Percentiles rank a stretch among this genome's conserved stretches.
Conservation (phyloP, 176 grass and related monocot species). For the Tillandsia leiboldiana region DNA sequence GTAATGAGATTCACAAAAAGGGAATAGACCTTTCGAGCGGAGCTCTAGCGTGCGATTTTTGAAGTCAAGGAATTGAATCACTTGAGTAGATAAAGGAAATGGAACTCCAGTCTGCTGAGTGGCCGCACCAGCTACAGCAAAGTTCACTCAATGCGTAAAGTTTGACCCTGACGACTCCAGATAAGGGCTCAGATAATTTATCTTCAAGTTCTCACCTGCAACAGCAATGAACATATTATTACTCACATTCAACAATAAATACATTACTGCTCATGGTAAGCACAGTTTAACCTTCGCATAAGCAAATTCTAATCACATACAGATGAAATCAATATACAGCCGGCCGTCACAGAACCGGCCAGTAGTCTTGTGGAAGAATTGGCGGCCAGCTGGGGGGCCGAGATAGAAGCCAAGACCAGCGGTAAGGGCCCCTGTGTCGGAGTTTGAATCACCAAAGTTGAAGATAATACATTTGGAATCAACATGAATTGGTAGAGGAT, state of each 20-base stretch:
- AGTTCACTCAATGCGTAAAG: slow-evolving; percentile 30
- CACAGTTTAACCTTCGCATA: background rate
- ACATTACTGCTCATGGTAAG: no score
- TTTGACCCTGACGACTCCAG: slow-evolving; percentile 27
- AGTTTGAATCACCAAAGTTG: slow-evolving; percentile 14
- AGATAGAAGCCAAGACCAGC: slow-evolving; percentile 23
- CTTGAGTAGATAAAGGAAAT: slow-evolving; percentile 36
- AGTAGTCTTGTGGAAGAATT: slow-evolving; percentile 25
- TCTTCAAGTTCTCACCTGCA: slow-evolving; percentile 23
- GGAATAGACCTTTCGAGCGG: background rate
- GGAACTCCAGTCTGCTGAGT: background rate
- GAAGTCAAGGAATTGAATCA: slow-evolving; percentile 49
- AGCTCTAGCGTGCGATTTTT: slow-evolving; percentile 27
- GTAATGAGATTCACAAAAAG: background rate
- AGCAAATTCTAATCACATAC: background rate
- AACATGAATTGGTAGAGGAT: background rate
- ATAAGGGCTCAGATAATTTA: slow-evolving; percentile 27
- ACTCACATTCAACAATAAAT: background rate
- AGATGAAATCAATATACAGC: slow-evolving; percentile 32
- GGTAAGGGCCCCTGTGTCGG: slow-evolving; percentile 7
- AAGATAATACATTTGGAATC: slow-evolving; percentile 5
- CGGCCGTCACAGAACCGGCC: slow-evolving; percentile 21
- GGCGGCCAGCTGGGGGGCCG: slow-evolving; percentile 22
- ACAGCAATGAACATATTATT: background rate
- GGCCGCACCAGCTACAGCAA: slow-evolving; percentile 35